Base-by-base conservation (phyloP, 2,329 filamentous ascomycete species). In the Penicillium corylophilum region DNA sequence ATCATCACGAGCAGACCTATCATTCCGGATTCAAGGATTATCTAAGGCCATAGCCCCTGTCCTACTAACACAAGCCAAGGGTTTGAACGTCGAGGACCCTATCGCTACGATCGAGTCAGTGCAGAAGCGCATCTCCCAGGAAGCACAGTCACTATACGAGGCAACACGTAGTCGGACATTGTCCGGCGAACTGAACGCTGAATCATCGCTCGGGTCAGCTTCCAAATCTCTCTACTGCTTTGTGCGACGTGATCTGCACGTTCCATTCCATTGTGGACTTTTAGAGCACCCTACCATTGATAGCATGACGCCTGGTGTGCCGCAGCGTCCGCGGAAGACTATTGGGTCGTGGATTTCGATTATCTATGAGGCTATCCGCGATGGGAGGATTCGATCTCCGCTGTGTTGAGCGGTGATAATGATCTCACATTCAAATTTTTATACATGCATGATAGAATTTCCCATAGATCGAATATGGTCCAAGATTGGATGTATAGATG, bases 251-350 rank as follows among this genome's bases (percentile, higher is more conserved):
- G 63, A 64, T 5, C 61, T 76, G 16, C 55, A 50, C 1, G 62
- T 76, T 12, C 64, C 66, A 4, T 60, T 71, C 53, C 65, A 70
- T 47, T 64, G 62, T 18, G 68, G 67, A 3, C 46, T 70, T 1
- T 51, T 55, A 6, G 68, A 71, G 24, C 67, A 71, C 23, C 64
- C 66, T 1, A 59, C 63, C 0, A 48, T 57, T 20, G 49, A 49
- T 23, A 28, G 31, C 20, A 24, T 24, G n/a, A 20, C 29, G 7
- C 22, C 18, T 46, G 46, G 13, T 23, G 28, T 10, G 42, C 48
- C 12, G 39, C 44, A 6, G 41, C 44, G 22, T 13, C 44, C 33
- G 53, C 58, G 42, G 59, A 57, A 43, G 18, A 50, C 47, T 1
- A 60, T 67, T 24, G 64, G 65, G 3, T 60, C 64, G 10, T 50